Evolutionary conservation across 1,139 yeast species (phyloP).

Genomic region (Blastobotrys persicus): DNA sequence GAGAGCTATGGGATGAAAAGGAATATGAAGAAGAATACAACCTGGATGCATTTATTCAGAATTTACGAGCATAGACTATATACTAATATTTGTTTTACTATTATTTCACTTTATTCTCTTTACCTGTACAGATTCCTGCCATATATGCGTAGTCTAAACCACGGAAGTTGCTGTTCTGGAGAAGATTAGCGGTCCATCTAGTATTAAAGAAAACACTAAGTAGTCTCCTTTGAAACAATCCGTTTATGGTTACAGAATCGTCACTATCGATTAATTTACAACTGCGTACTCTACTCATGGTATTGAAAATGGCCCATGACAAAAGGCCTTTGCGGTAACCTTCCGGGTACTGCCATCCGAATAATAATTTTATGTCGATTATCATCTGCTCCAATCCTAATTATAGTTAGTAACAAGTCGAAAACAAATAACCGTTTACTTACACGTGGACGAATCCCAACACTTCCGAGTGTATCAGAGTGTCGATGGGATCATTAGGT

Average conservation of each 20-base stretch:
- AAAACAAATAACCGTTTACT: background rate
- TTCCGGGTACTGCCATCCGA: conserved; percentile 83
- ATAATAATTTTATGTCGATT: conserved; percentile 67
- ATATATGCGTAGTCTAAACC: too few relatives aligned
- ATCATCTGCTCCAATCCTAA: conserved; percentile 60
- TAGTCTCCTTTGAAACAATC: too few relatives aligned
- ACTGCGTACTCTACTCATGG: conserved; percentile 48
- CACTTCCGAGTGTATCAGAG: conserved; percentile 56
- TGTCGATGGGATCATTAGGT: conserved; percentile 47
- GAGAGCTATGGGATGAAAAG: conserved; percentile 95
- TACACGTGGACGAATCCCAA: conserved; percentile 56
- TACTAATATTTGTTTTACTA: background rate
- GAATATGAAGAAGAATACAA: conserved; percentile 97
- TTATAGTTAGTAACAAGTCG: background rate
- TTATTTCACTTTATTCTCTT: background rate
- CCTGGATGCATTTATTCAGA: conserved; percentile 86
- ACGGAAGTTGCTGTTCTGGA: too few relatives aligned
- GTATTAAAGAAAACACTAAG: too few relatives aligned
- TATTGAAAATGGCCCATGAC: conserved; percentile 68
- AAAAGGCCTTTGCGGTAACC: conserved; percentile 68
- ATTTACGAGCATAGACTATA: conserved; percentile 40
- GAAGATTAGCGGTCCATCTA: too few relatives aligned
- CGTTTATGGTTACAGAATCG: too few relatives aligned
- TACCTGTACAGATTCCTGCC: too few relatives aligned
- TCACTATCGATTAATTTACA: background rate